phyloP scores from a whole-genome alignment of 768 basidiomycete genomes.

The Trametes cinnabarina region DNA sequence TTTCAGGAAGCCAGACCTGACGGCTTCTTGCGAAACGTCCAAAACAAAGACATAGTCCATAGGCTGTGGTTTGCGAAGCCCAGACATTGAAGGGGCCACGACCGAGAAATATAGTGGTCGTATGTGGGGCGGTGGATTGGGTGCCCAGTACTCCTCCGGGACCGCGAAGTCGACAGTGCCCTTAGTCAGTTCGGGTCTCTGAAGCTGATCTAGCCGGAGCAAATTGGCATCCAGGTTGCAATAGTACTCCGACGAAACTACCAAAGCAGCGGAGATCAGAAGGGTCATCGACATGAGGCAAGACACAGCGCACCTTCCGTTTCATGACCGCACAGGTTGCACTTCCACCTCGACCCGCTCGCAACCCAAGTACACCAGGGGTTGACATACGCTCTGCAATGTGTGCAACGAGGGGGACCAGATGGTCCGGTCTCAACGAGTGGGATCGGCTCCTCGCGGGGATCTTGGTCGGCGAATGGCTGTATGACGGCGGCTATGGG shows the following conservation, averaged over 20 bases:
- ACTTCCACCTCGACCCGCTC: conserved; percentile 85
- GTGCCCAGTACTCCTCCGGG: conserved; percentile 78
- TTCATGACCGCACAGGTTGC: conserved; percentile 84
- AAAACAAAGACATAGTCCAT: conserved; percentile 83
- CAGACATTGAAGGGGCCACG: conserved; percentile 42
- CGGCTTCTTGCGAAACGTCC: conserved; percentile 73
- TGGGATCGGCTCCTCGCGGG: conserved; percentile 77
- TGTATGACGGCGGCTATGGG: conserved; percentile 85
- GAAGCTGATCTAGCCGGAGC: conserved; percentile 73
- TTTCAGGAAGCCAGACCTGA: conserved; percentile 65
- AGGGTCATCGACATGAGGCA: conserved; percentile 5
- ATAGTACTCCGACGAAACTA: conserved; percentile 83
- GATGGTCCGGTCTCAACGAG: conserved; percentile 64
- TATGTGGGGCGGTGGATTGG: conserved; percentile 56
- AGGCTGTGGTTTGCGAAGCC: conserved; percentile 54
- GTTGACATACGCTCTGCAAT: conserved; percentile 89
- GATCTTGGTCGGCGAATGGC: conserved; percentile 82
- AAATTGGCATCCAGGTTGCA: conserved; percentile 76
- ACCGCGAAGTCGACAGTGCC: conserved; percentile 93
- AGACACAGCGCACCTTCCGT: conserved; percentile 67
- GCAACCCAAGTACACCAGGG: conserved; percentile 87
- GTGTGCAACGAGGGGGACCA: conserved; percentile 82
- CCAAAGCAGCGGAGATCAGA: background rate
- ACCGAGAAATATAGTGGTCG: conserved; percentile 52
- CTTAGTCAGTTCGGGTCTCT: conserved; percentile 83